These are phyloP conservation scores for Cladosporium austrohemisphaericum DNA, from an alignment of 2,329 filamentous ascomycete species.

Conservation along the genomic window DNA sequence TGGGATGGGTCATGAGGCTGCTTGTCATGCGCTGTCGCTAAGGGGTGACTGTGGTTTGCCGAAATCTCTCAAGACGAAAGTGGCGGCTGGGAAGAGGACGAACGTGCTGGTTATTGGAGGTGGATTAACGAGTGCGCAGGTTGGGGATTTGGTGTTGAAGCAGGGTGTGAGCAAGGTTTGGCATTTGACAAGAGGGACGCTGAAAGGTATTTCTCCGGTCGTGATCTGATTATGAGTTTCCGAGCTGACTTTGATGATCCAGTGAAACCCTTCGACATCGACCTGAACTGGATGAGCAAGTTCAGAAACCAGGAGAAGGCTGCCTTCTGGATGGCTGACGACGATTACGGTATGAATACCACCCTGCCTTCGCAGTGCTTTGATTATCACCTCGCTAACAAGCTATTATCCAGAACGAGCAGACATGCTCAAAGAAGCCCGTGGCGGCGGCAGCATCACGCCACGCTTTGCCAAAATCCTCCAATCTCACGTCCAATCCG, in stretches of 20 bases:
- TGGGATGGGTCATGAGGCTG: conserved; percentile 41
- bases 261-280: conserved; percentile 75
- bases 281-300: conserved; percentile 76
- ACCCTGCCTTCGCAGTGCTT: no score
- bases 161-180: conserved; percentile 65
- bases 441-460: conserved; percentile 74
- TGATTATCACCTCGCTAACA: no score
- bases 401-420: conserved; percentile 51
- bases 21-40: conserved; percentile 54
- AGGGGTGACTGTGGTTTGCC: conserved; percentile 8
- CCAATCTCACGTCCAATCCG: conserved; percentile 53
- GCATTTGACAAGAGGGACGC: conserved; percentile 62
- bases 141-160: conserved; percentile 63
- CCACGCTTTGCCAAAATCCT: conserved; percentile 65
- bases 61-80: conserved; percentile 46
- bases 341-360: conserved; percentile 50
- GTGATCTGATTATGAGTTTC: not conserved
- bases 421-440: conserved; percentile 61
- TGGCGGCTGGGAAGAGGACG: conserved; percentile 43
- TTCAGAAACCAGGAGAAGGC: conserved; percentile 75
- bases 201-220: conserved; percentile 34
- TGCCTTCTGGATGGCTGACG: conserved; percentile 71
- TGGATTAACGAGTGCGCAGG: conserved; percentile 71
- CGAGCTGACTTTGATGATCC: not conserved
- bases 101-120: conserved; percentile 70